Conservation (phyloP, 1,284 basidiomycete genomes). For the Hemileia vastatrix region DNA sequence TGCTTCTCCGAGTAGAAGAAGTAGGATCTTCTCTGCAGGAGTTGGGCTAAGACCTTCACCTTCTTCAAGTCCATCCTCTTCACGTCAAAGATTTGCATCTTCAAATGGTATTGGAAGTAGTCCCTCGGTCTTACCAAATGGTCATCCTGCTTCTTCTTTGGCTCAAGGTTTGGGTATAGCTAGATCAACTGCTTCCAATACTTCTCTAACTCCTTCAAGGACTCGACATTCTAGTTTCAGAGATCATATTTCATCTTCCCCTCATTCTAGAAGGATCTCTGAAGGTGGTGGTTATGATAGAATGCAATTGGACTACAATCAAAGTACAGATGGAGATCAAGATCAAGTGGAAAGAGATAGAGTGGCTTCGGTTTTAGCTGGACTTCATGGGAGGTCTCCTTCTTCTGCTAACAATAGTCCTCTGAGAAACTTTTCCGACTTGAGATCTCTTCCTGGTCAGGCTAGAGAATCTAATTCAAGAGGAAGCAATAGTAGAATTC, state of each 20-base stretch:
- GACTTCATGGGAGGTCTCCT: not conserved
- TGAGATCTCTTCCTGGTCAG: not conserved
- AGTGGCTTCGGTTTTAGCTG: slow-evolving; percentile 18
- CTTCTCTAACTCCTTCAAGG: slow-evolving; percentile 27
- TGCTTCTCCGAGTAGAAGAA: not conserved
- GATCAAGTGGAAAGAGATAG: slow-evolving; percentile 29
- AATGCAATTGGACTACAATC: not conserved
- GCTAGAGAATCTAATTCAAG: not conserved
- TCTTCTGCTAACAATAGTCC: not conserved
- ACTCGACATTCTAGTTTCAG: slow-evolving; percentile 25
- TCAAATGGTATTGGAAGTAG: not conserved
- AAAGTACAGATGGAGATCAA: slow-evolving; percentile 13
- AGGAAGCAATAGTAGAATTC: not conserved
- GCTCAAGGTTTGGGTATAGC: slow-evolving; percentile 32
- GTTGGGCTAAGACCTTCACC: not conserved
- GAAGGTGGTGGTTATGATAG: not conserved
- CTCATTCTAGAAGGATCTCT: not conserved
- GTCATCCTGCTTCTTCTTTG: slow-evolving; percentile 33
- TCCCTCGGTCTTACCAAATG: slow-evolving; percentile 29
- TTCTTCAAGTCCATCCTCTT: not conserved
- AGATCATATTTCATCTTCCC: not conserved
- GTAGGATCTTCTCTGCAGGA: not conserved
- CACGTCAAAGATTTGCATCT: not conserved
- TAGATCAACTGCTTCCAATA: not conserved
- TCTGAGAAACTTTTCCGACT: not conserved